Base-by-base conservation (phyloP, 176 grass and related monocot genomes). In the Chloris gayana region DNA sequence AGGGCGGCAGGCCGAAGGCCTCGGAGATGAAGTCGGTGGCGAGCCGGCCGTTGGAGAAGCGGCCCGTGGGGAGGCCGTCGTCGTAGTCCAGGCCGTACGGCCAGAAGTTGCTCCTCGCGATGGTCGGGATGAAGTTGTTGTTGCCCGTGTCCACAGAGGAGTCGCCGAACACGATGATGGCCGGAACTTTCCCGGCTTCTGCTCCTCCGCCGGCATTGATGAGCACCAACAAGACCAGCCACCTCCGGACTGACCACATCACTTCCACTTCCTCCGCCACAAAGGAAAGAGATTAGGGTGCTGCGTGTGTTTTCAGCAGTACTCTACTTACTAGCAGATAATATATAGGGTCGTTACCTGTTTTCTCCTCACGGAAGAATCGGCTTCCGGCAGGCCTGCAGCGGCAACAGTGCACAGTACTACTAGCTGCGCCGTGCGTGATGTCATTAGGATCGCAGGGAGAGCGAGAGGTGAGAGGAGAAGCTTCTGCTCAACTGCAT, bases 11-110 rank as follows among this genome's bases (percentile, higher is more conserved):
- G 9, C 90, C 90, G 68, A 93, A 87, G 11, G 90, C 72, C 76
- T 93, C 74, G 30, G 89, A 93, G 88, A 93, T 69, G 91, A 97
- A 93, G 53, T 97, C 94, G 9, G 91, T 88, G 9, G 83, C 27
- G 31, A 97, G 83, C 14, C 88, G 83, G 67, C 94, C 94, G 49
- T 97, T 97, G 82, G 79, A 89, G 85, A 97, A 97, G 83, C 94
- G 89, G 47, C 94, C 93, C 1, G 93, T 97, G n/a, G 93, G 80
- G 37, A 51, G 38, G 5, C 90, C 75, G 41, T 76, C 67, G 14
- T 42, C 26, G 81, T 85, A 93, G 80, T 97, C 94, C 22, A 53
- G 34, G 0, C 94, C 94, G 69, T 97, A 93, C 0, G 94, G 94
- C 50, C 47, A 80, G 80, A 97, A 97, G 82, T 97, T 91, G 84